Conservation (phyloP, 805 yeast genomes). For the Saccharomycopsis sp. region DNA sequence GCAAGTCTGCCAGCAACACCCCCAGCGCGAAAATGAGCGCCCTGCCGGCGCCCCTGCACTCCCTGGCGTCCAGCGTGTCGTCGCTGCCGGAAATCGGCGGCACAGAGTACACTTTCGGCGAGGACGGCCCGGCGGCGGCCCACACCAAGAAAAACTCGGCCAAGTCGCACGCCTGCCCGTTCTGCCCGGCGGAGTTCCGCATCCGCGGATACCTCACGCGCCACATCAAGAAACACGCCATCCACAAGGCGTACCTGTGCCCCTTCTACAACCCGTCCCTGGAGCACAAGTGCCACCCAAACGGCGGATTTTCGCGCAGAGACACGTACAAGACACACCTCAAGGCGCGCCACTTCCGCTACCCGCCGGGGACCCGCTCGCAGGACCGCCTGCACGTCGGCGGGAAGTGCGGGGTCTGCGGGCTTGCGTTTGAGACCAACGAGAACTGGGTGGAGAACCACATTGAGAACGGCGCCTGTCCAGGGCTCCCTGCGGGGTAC, state of each 20-base stretch:
- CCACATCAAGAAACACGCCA: slow-evolving; percentile 75
- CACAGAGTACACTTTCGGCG: slow-evolving; percentile 16
- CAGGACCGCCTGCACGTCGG: slow-evolving; percentile 58
- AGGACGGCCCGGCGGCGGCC: slow-evolving; percentile 36
- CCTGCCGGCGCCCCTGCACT: slow-evolving; percentile 4
- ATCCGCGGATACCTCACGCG: slow-evolving; percentile 81
- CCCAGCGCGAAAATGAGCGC: slow-evolving; percentile 29
- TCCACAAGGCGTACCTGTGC: slow-evolving; percentile 67
- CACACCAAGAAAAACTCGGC: slow-evolving; percentile 75
- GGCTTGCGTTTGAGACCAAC: slow-evolving; percentile 53
- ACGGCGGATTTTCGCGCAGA: slow-evolving; percentile 82
- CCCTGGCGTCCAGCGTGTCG: slow-evolving; percentile 11
- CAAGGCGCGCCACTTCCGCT: slow-evolving; percentile 82
- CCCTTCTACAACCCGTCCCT: slow-evolving; percentile 47
- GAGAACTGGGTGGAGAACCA: slow-evolving; percentile 77
- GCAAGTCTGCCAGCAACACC: slow-evolving; percentile 14
- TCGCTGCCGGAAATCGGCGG: slow-evolving; percentile 17
- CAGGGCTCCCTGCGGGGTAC: slow-evolving; percentile 35
- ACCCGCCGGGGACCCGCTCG: slow-evolving; percentile 82
- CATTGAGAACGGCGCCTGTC: slow-evolving; percentile 69
- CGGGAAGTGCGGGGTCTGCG: slow-evolving; percentile 79
- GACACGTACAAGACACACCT: slow-evolving; percentile 90
- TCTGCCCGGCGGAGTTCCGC: slow-evolving; percentile 80
- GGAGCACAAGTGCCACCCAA: slow-evolving; percentile 55
- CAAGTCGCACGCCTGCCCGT: slow-evolving; percentile 69